Base-by-base conservation (phyloP, 306 rosid species). In the Hippophae rhamnoides region DNA sequence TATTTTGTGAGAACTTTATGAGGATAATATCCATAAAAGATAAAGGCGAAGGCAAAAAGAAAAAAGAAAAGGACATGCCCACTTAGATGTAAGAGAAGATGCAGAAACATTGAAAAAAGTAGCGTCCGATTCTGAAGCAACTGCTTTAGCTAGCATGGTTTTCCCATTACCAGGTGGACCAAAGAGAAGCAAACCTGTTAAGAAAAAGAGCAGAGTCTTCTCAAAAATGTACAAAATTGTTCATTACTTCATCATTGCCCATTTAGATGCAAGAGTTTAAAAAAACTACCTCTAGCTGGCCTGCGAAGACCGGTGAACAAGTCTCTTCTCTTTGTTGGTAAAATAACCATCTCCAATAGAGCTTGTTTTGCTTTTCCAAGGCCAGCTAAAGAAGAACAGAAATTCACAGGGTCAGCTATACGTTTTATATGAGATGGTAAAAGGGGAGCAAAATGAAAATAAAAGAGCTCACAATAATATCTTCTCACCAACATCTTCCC, bases 131-230 rank as follows among this genome's bases (percentile, higher is more conserved):
- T 92, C 98, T 63, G 98, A 87, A 65, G 98, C 98, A 14, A 92
- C 95, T 66, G 96, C 98, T 79, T 92, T 87, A 64, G 98, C 96
- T 76, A 92, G 95, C 98, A 92, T 87, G 54, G 98, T 92, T 77
- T 92, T 92, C 56, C 98, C 96, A 80, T 92, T 92, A 55, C 98
- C 98, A 0, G 98, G 98, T 0, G 98, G 98, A 74, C 98, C 98
- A 70, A 92, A 92, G 68, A 92, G 85, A 71, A 92, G 98, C 78
- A 92, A 76, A 62, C 98, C 98, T 92, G 77, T 69, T 57, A 54
- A 56, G 38, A 48, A 71, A 58, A 31, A 31, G 38, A 31, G 38
- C 38, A 31, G 38, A 31, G 3, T 2, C 5, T 46, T 58, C 43
- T 63, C 14, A 41, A 45, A 41, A 79, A 40, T 57, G 18, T 27